Percentiles rank a stretch among this genome's conserved stretches.
Evolutionary conservation across 129 eudicot genomes (phyloP).

Genomic region (Escallonia rubra): DNA sequence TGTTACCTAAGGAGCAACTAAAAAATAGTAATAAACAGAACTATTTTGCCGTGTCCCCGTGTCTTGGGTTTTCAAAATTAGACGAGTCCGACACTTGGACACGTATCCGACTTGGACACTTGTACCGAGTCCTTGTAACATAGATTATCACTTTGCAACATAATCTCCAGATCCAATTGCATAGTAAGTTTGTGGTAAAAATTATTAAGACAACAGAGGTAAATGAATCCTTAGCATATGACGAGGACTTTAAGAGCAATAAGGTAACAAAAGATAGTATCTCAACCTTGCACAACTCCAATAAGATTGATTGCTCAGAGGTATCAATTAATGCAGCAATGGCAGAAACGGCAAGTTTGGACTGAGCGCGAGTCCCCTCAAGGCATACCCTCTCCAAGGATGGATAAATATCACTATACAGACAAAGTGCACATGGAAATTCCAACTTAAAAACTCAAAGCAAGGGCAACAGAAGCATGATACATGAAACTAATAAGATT

Average conservation of each 20-base stretch:
- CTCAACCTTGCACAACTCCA: slow-evolving; percentile 67
- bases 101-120: no score
- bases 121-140: no score
- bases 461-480: neutral
- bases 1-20: no score
- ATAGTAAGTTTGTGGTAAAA: neutral
- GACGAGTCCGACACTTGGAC: no score
- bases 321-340: slow-evolving; percentile 52
- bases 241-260: neutral
- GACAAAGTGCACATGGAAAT: slow-evolving; percentile 12
- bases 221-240: neutral
- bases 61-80: no score
- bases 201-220: neutral
- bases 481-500: neutral
- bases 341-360: slow-evolving; percentile 81
- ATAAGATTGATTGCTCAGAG: slow-evolving; percentile 40
- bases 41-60: no score
- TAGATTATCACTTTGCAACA: no score
- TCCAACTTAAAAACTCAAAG: slow-evolving; percentile 2
- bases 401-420: slow-evolving; percentile 63
- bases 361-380: slow-evolving; percentile 72
- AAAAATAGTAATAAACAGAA: no score
- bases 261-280: slow-evolving; percentile 6
- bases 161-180: no score
- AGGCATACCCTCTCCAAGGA: slow-evolving; percentile 78